Evolutionary conservation across 2,329 filamentous ascomycete species (phyloP).

Genomic region (Aspergillus novoparasiticus): DNA sequence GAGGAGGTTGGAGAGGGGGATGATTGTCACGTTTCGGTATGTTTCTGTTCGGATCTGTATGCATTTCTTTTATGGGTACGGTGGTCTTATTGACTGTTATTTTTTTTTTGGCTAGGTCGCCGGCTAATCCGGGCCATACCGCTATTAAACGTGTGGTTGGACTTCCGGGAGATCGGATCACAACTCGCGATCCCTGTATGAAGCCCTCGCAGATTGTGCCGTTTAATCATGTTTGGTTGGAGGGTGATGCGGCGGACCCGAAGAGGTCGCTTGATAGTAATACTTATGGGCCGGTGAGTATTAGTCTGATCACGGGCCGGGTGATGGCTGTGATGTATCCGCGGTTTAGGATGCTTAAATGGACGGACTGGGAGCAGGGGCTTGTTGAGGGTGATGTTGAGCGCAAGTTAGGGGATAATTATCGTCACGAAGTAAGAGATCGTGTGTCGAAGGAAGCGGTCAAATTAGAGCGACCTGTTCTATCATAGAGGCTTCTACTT

Average conservation of each 20-base stretch:
- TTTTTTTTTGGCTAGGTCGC: slow-evolving; percentile 58
- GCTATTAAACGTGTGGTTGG: slow-evolving; percentile 83
- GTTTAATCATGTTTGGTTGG: slow-evolving; percentile 88
- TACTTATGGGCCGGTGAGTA: slow-evolving; percentile 81
- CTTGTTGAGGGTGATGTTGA: slow-evolving; percentile 26
- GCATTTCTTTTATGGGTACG: slow-evolving; percentile 2
- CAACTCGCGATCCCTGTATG: slow-evolving; percentile 65
- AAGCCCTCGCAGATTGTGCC: slow-evolving; percentile 63
- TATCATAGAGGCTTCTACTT: slow-evolving; percentile 20
- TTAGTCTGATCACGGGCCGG: slow-evolving; percentile 72
- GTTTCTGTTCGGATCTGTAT: slow-evolving; percentile 6
- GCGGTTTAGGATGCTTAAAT: slow-evolving; percentile 37
- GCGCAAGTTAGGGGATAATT: slow-evolving; percentile 27
- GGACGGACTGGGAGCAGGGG: slow-evolving; percentile 41
- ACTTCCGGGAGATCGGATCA: slow-evolving; percentile 75
- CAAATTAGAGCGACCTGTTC: slow-evolving; percentile 34
- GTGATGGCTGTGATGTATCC: slow-evolving; percentile 75
- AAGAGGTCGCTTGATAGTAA: slow-evolving; percentile 80
- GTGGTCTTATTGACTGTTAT: background rate
- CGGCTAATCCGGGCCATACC: slow-evolving; percentile 67
- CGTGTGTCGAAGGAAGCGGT: slow-evolving; percentile 42
- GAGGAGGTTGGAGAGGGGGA: slow-evolving; percentile 65
- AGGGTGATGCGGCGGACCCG: slow-evolving; percentile 75
- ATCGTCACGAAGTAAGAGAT: slow-evolving; percentile 38
- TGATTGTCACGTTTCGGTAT: slow-evolving; percentile 68